phyloP scores from a whole-genome alignment of 31 red algal genomes.

The Pterothamnion heteromorphum region DNA sequence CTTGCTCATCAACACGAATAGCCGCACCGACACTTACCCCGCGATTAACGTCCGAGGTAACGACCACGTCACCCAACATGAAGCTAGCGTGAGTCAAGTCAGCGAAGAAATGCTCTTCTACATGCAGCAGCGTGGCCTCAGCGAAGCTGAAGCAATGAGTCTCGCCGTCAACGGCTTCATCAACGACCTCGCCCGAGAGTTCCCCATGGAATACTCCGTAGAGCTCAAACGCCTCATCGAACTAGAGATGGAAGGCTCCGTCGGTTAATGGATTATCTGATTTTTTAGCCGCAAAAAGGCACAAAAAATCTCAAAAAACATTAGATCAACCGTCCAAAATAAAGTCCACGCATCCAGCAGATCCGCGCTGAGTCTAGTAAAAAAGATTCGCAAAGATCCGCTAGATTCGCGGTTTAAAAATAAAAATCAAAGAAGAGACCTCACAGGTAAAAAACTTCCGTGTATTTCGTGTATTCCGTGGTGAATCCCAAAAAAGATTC shows the following conservation, averaged over 20 bases:
- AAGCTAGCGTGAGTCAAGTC: conserved; percentile 58
- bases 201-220: not conserved
- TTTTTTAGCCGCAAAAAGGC: too few relatives aligned
- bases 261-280: too few relatives aligned
- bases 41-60: not conserved
- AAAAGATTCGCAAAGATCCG: too few relatives aligned
- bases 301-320: too few relatives aligned
- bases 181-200: conserved; percentile 19
- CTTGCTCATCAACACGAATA: not conserved
- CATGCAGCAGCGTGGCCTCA: conserved; percentile 48
- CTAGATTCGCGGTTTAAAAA: too few relatives aligned
- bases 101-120: conserved; percentile 64
- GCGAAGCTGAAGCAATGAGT: conserved; percentile 10
- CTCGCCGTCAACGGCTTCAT: conserved; percentile 55
- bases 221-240: not conserved
- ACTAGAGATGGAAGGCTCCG: not conserved
- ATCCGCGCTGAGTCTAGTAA: too few relatives aligned
- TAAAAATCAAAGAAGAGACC: too few relatives aligned
- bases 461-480: too few relatives aligned
- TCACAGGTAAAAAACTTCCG: too few relatives aligned
- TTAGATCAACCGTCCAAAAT: too few relatives aligned
- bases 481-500: too few relatives aligned
- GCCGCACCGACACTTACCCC: not conserved
- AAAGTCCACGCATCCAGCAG: too few relatives aligned
- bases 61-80: conserved; percentile 41